phyloP scores from a whole-genome alignment of 345 rosid species.

The Boechera retrofracta region DNA sequence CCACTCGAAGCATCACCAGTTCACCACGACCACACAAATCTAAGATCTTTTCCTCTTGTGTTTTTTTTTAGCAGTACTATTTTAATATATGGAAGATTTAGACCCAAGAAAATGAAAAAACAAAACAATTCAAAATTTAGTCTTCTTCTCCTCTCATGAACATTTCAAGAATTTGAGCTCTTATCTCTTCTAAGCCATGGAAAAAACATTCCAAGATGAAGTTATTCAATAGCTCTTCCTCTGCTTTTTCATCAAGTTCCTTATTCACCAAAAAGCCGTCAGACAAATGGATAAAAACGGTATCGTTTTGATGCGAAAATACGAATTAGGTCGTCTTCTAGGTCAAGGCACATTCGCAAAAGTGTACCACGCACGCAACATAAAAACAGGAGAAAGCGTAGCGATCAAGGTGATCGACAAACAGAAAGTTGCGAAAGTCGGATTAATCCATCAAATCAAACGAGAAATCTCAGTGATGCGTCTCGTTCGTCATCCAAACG shows the following conservation, averaged over 20 bases:
- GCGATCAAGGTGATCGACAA: constrained; percentile 82
- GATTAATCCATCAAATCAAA: constrained; percentile 83
- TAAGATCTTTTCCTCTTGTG: background rate
- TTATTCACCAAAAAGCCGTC: background rate
- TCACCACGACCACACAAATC: constrained; percentile 33
- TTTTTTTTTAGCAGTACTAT: constrained; percentile 35
- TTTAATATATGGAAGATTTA: constrained; percentile 22
- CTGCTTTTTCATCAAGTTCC: constrained; percentile 8
- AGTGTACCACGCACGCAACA: constrained; percentile 73
- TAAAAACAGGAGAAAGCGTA: constrained; percentile 62
- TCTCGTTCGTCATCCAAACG: constrained; percentile 72
- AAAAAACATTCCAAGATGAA: constrained; percentile 18
- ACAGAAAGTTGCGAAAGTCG: constrained; percentile 62
- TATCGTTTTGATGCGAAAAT: constrained; percentile 60
- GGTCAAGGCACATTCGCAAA: constrained; percentile 92
- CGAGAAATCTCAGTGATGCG: constrained; percentile 88
- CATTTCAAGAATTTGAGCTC: constrained; percentile 24
- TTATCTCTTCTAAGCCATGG: constrained; percentile 15
- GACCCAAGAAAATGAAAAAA: background rate
- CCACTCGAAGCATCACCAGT: background rate
- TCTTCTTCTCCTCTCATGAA: constrained; percentile 10
- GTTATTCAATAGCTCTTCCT: constrained; percentile 11
- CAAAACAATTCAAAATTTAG: background rate
- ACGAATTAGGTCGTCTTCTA: constrained; percentile 76
- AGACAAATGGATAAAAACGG: constrained; percentile 65